Evolutionary conservation across 106 monocot species (phyloP).

Genomic region (Triglochin maritima): DNA sequence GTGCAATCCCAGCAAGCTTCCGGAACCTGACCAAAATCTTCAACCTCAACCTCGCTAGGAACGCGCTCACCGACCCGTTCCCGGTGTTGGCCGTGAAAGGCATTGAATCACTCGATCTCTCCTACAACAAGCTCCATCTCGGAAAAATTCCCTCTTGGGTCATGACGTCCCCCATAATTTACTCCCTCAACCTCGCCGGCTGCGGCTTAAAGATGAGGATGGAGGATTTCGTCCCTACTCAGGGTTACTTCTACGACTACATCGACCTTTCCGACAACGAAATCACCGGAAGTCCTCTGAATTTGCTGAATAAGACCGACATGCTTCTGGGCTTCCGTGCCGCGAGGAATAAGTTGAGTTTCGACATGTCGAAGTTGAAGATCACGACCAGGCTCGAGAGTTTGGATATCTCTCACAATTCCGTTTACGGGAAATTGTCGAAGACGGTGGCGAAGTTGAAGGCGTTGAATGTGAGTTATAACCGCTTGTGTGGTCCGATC

Average conservation of each 20-base stretch:
- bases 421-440: constrained; percentile 1
- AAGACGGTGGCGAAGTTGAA: neutral
- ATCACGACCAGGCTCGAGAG: neutral
- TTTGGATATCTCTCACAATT: constrained; percentile 4
- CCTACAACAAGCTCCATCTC: constrained; percentile 4
- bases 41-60: constrained; percentile 7
- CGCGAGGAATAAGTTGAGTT: constrained; percentile 1
- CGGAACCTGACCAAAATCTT: constrained; percentile 1
- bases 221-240: neutral
- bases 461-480: constrained; percentile 8
- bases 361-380: constrained; percentile 2
- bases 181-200: constrained; percentile 7
- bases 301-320: no score
- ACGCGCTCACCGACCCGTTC: constrained; percentile 6
- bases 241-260: neutral
- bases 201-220: constrained; percentile 10
- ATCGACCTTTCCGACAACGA: neutral
- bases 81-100: constrained; percentile 6
- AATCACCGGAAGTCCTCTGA: no score
- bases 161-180: neutral
- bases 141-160: constrained; percentile 6
- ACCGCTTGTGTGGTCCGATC: constrained; percentile 6
- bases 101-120: constrained; percentile 5
- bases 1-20: no score
- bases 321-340: neutral